Percentiles rank a stretch among this genome's conserved stretches.
phyloP scores from a whole-genome alignment of 306 rosid genomes.

The Phaseolus lunatus region DNA sequence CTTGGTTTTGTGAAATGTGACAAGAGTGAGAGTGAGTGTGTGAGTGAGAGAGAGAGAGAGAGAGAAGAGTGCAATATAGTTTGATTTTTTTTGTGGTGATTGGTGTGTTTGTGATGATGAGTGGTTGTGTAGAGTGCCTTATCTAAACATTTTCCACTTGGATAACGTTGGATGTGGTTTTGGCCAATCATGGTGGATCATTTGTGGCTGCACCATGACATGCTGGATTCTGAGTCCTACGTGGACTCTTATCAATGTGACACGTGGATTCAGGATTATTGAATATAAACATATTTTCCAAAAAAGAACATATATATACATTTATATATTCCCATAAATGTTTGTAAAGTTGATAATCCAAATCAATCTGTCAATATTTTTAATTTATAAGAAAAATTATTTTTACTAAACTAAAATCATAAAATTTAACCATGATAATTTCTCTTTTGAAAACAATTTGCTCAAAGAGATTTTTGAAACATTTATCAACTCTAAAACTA shows the following conservation, averaged over 20 bases:
- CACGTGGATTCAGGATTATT: conserved; percentile 56
- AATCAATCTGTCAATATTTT: no score
- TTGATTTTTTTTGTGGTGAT: conserved; percentile 41
- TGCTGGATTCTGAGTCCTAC: conserved; percentile 68
- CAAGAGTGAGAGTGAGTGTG: not conserved
- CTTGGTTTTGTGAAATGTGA: conserved; percentile 33
- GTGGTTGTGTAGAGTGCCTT: conserved; percentile 53
- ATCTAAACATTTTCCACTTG: conserved; percentile 67
- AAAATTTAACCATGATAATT: no score
- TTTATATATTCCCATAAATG: no score
- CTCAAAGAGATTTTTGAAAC: no score
- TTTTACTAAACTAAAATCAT: no score
- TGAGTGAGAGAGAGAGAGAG: not conserved
- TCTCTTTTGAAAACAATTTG: no score
- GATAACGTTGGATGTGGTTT: conserved; percentile 71
- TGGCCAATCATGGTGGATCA: conserved; percentile 49
- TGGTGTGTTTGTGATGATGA: conserved; percentile 63
- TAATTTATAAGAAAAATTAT: no score
- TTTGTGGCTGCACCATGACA: conserved; percentile 31
- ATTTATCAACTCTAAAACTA: no score
- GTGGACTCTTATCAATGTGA: conserved; percentile 39
- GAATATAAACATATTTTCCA: no score
- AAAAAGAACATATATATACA: no score
- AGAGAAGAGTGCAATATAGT: conserved; percentile 38
- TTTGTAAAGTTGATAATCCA: no score